Evolutionary conservation across 2,329 filamentous ascomycete species (phyloP), one percentile per base, ranked within the genome.

Genomic region (Fusarium beomiforme): DNA sequence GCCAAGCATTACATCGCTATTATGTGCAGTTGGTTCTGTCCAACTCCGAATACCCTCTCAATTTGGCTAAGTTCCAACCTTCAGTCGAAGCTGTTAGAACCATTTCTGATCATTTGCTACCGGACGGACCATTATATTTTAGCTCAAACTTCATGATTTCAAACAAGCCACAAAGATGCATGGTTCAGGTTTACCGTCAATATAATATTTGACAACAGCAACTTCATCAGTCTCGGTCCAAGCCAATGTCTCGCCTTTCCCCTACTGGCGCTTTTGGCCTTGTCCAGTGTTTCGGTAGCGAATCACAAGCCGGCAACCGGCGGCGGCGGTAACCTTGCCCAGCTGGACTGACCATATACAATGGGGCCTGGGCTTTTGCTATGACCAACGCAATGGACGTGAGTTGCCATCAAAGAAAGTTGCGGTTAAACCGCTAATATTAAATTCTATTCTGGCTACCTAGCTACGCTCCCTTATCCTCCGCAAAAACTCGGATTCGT

Each of bases 201-300:
- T 49, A 58, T 60, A 61, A 46, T 21, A 41, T 41, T 41, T 42
- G 39, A 60, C 43, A 19, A 47, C 53, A 26, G 42, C 49, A 42
- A 54, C 53, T 41, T 54, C 39, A 43, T 36, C 39, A 69, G 59
- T 72, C 69, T 58, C 49, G 63, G 39, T 49, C 59, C 37, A 58
- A 49, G 49, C 59, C 59, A 73, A 60, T 73, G 70, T 64, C 70
- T 72, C 69, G 57, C 51, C 39, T 63, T 72, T 66, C 49, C 71
- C 70, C 67, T 67, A 59, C 49, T 66, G 70, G 66, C 57, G 53
- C 66, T 54, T 63, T 64, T 56, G 64, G 36, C 47, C 68, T 59
- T 78, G 70, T 44, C 78, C 79, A 75, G 67, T 64, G 50, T 61
- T 37, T 65, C 64, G 79, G 78, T 80, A 80, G 76, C 79, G 73